Conservation (phyloP, 177 flowering plant species). For the Vitis hybrid region DNA sequence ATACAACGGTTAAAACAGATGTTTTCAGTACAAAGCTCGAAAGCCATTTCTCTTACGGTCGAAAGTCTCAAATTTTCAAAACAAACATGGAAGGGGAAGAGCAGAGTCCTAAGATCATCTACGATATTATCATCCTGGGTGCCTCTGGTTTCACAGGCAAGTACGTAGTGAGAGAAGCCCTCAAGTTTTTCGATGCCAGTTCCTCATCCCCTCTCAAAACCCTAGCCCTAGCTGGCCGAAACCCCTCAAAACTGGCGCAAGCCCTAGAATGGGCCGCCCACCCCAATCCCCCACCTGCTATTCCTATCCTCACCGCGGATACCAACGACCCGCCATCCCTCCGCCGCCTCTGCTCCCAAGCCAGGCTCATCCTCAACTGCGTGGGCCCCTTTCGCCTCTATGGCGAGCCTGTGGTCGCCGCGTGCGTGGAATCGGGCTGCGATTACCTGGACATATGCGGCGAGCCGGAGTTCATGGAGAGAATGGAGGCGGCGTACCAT, state of each 20-base stretch:
- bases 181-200: slow-evolving; percentile 52
- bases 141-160: slow-evolving; percentile 97
- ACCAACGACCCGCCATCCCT: slow-evolving; percentile 61
- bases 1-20: too few relatives aligned
- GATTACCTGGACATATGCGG: slow-evolving; percentile 88
- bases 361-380: slow-evolving; percentile 77
- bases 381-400: slow-evolving; percentile 84
- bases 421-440: slow-evolving; percentile 66
- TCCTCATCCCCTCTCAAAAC: slow-evolving; percentile 60
- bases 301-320: slow-evolving; percentile 54
- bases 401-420: slow-evolving; percentile 82
- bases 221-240: slow-evolving; percentile 81
- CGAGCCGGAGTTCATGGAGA: slow-evolving; percentile 96
- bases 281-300: slow-evolving; percentile 40
- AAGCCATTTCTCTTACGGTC: not conserved
- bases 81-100: slow-evolving; percentile 12
- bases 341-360: slow-evolving; percentile 41
- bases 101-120: slow-evolving; percentile 8
- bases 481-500: slow-evolving; percentile 60
- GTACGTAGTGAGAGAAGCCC: slow-evolving; percentile 75
- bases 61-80: not conserved
- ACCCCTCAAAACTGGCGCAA: slow-evolving; percentile 37
- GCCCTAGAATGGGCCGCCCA: slow-evolving; percentile 54
- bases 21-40: not conserved
- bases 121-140: slow-evolving; percentile 71